Conservation (phyloP, 805 yeast species). For the Scheffersomyces ergatensis region DNA sequence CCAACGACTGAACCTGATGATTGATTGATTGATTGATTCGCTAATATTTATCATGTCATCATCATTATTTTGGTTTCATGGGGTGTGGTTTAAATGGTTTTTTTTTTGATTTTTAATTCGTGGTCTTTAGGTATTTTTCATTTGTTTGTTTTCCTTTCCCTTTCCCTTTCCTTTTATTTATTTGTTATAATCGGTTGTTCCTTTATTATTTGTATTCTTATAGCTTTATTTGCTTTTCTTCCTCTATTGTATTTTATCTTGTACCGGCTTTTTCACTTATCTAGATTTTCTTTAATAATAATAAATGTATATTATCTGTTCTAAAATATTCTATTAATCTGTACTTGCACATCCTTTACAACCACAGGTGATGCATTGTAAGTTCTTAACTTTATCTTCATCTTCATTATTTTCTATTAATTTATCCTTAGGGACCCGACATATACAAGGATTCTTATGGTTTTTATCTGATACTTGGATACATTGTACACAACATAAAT, state of each 20-base stretch:
- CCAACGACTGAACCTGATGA: slow-evolving; percentile 9
- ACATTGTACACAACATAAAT: slow-evolving; percentile 79
- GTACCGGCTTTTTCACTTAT: too few relatives aligned
- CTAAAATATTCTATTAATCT: slow-evolving; percentile 52
- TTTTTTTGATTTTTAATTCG: background rate
- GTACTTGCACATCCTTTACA: slow-evolving; percentile 81
- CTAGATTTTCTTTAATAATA: slow-evolving; percentile 3
- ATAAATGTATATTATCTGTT: slow-evolving; percentile 3
- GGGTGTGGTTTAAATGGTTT: background rate
- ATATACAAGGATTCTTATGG: slow-evolving; percentile 67
- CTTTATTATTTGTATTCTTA: too few relatives aligned
- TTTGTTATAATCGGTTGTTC: too few relatives aligned
- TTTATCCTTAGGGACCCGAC: slow-evolving; percentile 74
- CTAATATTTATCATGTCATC: too few relatives aligned
- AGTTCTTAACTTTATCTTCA: slow-evolving; percentile 12
- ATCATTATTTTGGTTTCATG: too few relatives aligned
- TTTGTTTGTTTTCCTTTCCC: background rate
- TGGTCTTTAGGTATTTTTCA: too few relatives aligned
- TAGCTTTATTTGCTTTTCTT: too few relatives aligned
- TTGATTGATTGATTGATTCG: too few relatives aligned
- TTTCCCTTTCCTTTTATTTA: background rate
- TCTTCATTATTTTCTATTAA: slow-evolving; percentile 31
- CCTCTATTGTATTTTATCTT: too few relatives aligned
- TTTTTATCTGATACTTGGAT: slow-evolving; percentile 61
- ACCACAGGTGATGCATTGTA: slow-evolving; percentile 78